A percentile compares a stretch with the other conserved stretches of the same genome.
These are phyloP conservation scores for Lojkania enalia DNA, from an alignment of 2,329 filamentous ascomycete species.

Conservation along the genomic window DNA sequence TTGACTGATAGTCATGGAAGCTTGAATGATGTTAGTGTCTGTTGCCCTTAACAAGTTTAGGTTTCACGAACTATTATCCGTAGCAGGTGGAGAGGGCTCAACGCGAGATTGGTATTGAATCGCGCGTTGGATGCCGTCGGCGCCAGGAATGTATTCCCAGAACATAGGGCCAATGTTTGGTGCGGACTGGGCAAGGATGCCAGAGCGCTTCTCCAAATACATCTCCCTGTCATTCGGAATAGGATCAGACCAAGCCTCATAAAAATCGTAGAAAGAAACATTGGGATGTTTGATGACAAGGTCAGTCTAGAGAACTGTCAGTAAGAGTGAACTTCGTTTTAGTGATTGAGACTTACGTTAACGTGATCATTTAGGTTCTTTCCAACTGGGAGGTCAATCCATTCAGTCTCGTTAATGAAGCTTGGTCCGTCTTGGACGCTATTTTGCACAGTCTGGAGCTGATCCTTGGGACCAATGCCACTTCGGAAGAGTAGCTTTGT, in stretches of 20 bases:
- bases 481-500: slow-evolving; percentile 70
- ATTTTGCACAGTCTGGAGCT: slow-evolving; percentile 51
- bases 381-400: slow-evolving; percentile 58
- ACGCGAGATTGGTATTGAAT: slow-evolving; percentile 69
- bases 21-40: background rate
- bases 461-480: slow-evolving; percentile 65
- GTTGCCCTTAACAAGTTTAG: too few species aligned
- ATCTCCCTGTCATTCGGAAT: slow-evolving; percentile 44
- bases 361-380: slow-evolving; percentile 57
- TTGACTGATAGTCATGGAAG: slow-evolving; percentile 49
- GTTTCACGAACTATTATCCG: slow-evolving; percentile 39
- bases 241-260: slow-evolving; percentile 58
- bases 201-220: slow-evolving; percentile 55
- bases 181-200: slow-evolving; percentile 66
- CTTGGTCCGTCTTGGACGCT: slow-evolving; percentile 48
- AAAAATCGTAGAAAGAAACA: slow-evolving; percentile 67
- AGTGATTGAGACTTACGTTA: slow-evolving; percentile 45
- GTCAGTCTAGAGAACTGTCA: slow-evolving; percentile 46
- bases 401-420: slow-evolving; percentile 50
- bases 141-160: slow-evolving; percentile 61
- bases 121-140: slow-evolving; percentile 64
- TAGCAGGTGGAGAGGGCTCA: slow-evolving; percentile 56
- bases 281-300: slow-evolving; percentile 56
- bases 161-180: slow-evolving; percentile 67
- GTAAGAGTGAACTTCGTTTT: background rate